Evolutionary conservation across 768 basidiomycete genomes (phyloP), one percentile per base, ranked within the genome.

Genomic region (Naganishia friedmannii): DNA sequence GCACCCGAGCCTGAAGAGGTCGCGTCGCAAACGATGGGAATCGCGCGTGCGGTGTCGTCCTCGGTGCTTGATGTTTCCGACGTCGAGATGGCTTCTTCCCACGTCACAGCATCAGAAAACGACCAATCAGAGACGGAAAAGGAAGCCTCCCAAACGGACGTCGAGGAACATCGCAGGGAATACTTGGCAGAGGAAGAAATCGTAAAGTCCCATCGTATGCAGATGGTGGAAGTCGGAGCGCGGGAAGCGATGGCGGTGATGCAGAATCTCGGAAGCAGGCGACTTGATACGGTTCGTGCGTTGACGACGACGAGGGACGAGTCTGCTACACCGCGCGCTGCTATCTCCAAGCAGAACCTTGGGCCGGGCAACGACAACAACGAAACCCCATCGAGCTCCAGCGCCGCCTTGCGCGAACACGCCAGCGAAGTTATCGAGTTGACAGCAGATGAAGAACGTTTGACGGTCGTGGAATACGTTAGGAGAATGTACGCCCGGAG

Each of bases 401-500:
- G n/a, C 23, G 23, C 21, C 45, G 45, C 34, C 12, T 12, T 37
- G 34, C 34, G 13, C 23, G 48, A 51, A 3, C 3, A 51, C 7
- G 48, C n/a, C n/a, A 13, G n/a, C 19, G 65, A 39, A 13, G 54
- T 32, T 9, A 32, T 72, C 34, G 15, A 46, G n/a, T 37, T 72
- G 17, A 68, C 71, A 15, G 53, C 53, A 28, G 60, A 63, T 4
- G 48, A 72, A 29, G 46, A 58, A 29, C 60, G 68, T 17, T 46
- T 72, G 51, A 72, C 71, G 39, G 71, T 68, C 8, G 60, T 58
- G 5, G 71, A 72, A 9, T 72, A 68, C 39, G 46, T 72, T 2
- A 57, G 71, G 29, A 28, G 32, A 28, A 66, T 63, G 63, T 63
- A 68, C 32, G 60, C 42, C 9, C 28, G 39, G 15, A 46, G 53